Conservation (phyloP, 2,329 filamentous ascomycete genomes). For the Neofusicoccum laricinum region DNA sequence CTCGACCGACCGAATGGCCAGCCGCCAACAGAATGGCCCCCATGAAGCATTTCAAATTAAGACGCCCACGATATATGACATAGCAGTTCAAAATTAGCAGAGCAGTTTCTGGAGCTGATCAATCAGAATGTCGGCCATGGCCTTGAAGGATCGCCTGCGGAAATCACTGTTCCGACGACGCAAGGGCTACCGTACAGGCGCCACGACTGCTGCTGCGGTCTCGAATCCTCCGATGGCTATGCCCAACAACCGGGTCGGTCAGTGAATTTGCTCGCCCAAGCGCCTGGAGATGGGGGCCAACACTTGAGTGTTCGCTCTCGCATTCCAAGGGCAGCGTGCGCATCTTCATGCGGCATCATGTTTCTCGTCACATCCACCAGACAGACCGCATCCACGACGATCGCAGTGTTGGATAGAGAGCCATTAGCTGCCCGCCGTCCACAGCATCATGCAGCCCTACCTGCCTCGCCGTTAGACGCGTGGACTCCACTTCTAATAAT, state of each 20-base stretch:
- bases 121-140: not conserved
- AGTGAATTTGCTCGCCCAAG: not conserved
- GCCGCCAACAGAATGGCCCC: not conserved
- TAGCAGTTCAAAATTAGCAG: constrained; percentile 4
- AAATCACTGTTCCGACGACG: not conserved
- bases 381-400: not conserved
- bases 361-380: not conserved
- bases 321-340: not conserved
- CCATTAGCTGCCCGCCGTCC: not conserved
- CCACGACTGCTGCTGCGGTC: constrained; percentile 10
- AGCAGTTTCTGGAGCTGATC: not conserved
- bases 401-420: constrained; percentile 1
- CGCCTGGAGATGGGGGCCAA: not conserved
- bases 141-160: not conserved
- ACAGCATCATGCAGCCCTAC: constrained; percentile 13
- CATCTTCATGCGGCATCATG: not conserved
- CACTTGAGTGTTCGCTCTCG: not conserved
- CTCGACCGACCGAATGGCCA: not conserved
- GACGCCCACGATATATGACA: constrained; percentile 8
- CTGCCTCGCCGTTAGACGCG: constrained; percentile 12
- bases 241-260: not conserved
- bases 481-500: constrained; percentile 10
- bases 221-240: constrained; percentile 15
- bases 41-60: constrained; percentile 3
- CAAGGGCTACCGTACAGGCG: constrained; percentile 5